These are phyloP conservation scores for Calycina herbarum DNA, from an alignment of 2,329 filamentous ascomycete species.

Conservation along the genomic window DNA sequence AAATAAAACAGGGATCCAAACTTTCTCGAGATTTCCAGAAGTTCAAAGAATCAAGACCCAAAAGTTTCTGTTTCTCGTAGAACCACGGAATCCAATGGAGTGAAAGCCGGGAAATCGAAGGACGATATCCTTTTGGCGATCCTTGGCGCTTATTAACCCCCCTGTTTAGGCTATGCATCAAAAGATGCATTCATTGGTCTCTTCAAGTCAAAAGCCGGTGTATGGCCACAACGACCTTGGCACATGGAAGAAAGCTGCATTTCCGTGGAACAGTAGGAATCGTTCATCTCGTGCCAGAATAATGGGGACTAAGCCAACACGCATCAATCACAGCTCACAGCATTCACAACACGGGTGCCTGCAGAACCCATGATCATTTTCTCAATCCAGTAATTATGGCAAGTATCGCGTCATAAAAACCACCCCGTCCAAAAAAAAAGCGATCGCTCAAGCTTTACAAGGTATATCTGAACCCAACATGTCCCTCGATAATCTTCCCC, in stretches of 20 bases:
- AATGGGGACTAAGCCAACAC: not conserved
- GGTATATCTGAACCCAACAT: slow-evolving; percentile 39
- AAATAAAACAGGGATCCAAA: not conserved
- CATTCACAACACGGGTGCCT: not conserved
- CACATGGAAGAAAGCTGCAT: not conserved
- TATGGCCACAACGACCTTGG: not conserved
- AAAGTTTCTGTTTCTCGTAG: not conserved
- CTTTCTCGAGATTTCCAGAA: not conserved
- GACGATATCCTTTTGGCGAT: too few species aligned
- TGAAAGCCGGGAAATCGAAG: too few species aligned
- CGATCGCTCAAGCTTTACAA: slow-evolving; percentile 10
- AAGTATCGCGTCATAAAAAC: too few species aligned
- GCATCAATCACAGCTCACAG: not conserved
- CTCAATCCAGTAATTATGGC: too few species aligned
- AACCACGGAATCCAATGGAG: not conserved
- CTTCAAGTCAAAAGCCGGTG: slow-evolving; percentile 2
- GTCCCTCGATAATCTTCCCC: slow-evolving; percentile 38
- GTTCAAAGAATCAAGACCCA: not conserved
- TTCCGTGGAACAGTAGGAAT: slow-evolving; percentile 3
- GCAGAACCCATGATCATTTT: not conserved
- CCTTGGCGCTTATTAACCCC: slow-evolving; percentile 6
- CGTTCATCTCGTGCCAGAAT: not conserved
- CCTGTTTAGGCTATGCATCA: slow-evolving; percentile 2
- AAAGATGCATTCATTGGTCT: not conserved
- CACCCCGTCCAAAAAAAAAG: too few species aligned